Base-by-base conservation (phyloP, 441 rosid species). In the Jatropha multifida region DNA sequence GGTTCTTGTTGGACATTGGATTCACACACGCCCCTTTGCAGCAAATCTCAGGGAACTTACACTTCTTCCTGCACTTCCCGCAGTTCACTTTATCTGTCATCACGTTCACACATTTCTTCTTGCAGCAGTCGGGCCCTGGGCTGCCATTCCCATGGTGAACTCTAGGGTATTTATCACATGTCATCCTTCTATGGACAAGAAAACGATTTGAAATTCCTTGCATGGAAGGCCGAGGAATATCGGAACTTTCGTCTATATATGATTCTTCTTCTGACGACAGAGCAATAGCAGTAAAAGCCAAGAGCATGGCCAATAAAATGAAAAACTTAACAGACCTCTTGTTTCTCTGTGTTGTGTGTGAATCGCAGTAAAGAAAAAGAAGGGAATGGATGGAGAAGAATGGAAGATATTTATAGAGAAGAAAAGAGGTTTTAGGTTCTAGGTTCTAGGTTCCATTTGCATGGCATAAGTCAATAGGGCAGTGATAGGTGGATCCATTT, bases 1-100 rank as follows among this genome's bases (percentile, higher is more conserved):
- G 84, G 65, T 83, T 83, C 71, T 38, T 80, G 81, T 86, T 78
- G 48, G 74, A 80, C 91, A 77, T 84, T 4, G 89, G 83, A 62
- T 89, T 91, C 77, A 87, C 92, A 73, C 96, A 91, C 65, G 69
- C 38, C 56, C 93, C 95, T 9, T 64, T 77, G 82, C 97, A 90
- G 65, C 97, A 92, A 66, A 79, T 72, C 81, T 87, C 90, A 0
- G 84, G 71, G 61, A 79, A 87, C 13, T 80, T 85, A 65, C 97
- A 92, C 54, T 86, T 85, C 71, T 75, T 85, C 14, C 97, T 91
- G 58, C 97, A 92, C 61, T 40, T 76, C n/a, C 95, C 93, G 26
- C 97, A 90, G 26, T 89, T 90, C 2, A 73, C 23, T 48, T 61
- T 68, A 77, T 90, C 88, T 12, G 77, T 81, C 13, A 13, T 10